These are phyloP conservation scores for Angophora floribunda DNA, from an alignment of 345 rosid genomes.

Conservation along the genomic window DNA sequence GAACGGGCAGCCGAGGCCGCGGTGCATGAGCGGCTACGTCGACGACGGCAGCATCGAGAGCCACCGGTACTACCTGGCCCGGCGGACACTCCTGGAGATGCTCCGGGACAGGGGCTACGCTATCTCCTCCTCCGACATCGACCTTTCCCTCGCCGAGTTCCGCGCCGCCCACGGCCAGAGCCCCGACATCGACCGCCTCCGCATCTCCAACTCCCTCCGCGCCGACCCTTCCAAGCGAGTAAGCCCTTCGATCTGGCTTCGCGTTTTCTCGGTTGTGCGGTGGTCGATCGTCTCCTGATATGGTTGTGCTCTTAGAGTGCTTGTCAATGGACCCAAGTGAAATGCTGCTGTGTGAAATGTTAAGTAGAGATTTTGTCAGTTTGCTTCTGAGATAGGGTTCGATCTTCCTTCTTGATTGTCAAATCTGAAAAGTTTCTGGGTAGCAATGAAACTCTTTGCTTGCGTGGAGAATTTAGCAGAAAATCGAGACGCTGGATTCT, in stretches of 20 bases:
- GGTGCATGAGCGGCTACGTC: slow-evolving; percentile 41
- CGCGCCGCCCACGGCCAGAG: slow-evolving; percentile 37
- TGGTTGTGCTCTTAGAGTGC: neutral
- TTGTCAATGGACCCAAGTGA: neutral
- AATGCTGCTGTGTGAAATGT: neutral
- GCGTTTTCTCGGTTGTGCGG: neutral
- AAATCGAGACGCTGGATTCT: neutral
- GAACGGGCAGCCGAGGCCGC: slow-evolving; percentile 2
- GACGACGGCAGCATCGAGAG: slow-evolving; percentile 59
- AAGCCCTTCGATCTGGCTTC: neutral
- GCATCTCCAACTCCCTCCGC: slow-evolving; percentile 33
- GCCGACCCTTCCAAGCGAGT: slow-evolving; percentile 62
- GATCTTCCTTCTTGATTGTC: neutral
- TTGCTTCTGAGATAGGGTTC: neutral
- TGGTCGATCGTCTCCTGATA: neutral
- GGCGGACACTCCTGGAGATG: slow-evolving; percentile 77
- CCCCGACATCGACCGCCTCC: slow-evolving; percentile 64
- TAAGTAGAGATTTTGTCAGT: neutral
- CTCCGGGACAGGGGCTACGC: slow-evolving; percentile 72
- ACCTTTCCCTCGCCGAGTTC: slow-evolving; percentile 57
- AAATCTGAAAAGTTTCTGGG: neutral
- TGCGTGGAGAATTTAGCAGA: neutral
- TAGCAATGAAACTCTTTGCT: neutral
- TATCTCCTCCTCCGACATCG: slow-evolving; percentile 48
- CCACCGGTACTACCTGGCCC: slow-evolving; percentile 62